Evolutionary conservation across 2,329 filamentous ascomycete genomes (phyloP), one percentile per base, ranked within the genome.

Genomic region (Penicillium concentricum): DNA sequence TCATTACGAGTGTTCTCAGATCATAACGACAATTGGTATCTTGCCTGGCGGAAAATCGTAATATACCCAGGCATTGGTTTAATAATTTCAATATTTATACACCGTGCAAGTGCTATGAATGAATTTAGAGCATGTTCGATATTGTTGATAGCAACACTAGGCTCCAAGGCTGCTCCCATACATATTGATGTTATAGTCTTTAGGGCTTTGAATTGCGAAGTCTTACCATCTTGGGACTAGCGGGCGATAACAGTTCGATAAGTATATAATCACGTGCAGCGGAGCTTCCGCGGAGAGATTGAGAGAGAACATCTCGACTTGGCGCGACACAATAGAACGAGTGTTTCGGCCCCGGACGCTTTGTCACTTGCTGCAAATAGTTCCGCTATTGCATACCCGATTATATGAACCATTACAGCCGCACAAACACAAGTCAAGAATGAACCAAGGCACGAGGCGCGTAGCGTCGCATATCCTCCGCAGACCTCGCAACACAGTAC

Each of bases 401-500:
- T 10, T 6, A 16, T 16, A 51, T 4, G 2, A 34, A 20, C 15
- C 9, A 24, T 18, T 15, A 9, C 2, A 3, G 12, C 3, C 28
- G 9, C 16, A 35, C n/a, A 38, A 32, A 2, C n/a, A 43, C 12
- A 35, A 45, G 39, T 24, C 22, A 45, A 64, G 50, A 32, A 74
- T 73, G 70, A 73, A 69, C 46, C 59, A 61, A 52, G 57, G 61
- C 42, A 63, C 68, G 16, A 67, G 63, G 61, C 69, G 71, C 59
- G 64, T 67, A 30, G 59, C 65, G 58, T 65, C 62, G 58, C 67
- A 66, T 51, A 47, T 66, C 38, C 51, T 68, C n/a, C 62, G 61
- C 38, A 62, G 56, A 57, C 61, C 61, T 53, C 61, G 58, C 51
- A 62, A 54, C 34, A 47, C 59, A 46, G 52, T 50, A 30, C 53